Percentiles rank a stretch among this genome's conserved stretches.
phyloP scores from a whole-genome alignment of 495 filamentous ascomycete species.

The Lentithecium fluviatile region DNA sequence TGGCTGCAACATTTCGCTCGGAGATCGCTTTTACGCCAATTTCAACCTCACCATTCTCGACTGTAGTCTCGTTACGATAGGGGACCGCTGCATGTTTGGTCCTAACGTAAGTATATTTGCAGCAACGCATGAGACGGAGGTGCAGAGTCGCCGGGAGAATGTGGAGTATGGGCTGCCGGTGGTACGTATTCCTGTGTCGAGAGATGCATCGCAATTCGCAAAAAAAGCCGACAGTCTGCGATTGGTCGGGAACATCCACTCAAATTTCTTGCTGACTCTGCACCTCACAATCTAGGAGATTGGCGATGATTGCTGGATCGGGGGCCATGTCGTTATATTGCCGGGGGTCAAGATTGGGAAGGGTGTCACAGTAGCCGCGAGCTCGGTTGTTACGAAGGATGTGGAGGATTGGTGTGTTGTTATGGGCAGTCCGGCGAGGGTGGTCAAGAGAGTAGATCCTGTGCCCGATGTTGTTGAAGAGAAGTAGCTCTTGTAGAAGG shows the following conservation, averaged over 20 bases:
- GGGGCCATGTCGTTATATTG: conserved; percentile 81
- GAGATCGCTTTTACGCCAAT: conserved; percentile 80
- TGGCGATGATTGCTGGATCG: conserved; percentile 86
- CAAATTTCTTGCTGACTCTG: too few species aligned
- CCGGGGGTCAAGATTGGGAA: conserved; percentile 44
- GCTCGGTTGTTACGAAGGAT: conserved; percentile 50
- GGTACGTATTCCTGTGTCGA: too few species aligned
- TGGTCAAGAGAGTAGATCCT: conserved; percentile 50
- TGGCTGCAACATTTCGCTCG: conserved; percentile 88
- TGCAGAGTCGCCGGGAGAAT: conserved; percentile 42
- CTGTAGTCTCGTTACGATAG: conserved; percentile 68
- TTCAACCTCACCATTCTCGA: conserved; percentile 86
- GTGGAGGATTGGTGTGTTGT: conserved; percentile 61
- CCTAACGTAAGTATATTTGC: conserved; percentile 77
- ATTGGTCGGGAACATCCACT: too few species aligned
- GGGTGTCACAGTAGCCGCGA: conserved; percentile 39
- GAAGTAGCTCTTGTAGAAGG: too few species aligned
- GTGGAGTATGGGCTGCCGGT: too few species aligned
- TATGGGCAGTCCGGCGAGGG: conserved; percentile 60
- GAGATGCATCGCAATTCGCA: too few species aligned
- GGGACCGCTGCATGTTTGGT: conserved; percentile 76
- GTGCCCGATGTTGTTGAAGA: not conserved
- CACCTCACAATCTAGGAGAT: too few species aligned
- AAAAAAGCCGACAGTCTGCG: too few species aligned
- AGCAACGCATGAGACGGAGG: conserved; percentile 50